Conservation (phyloP, 108 stramenopile genomes). For the Chaetoceros muelleri region DNA sequence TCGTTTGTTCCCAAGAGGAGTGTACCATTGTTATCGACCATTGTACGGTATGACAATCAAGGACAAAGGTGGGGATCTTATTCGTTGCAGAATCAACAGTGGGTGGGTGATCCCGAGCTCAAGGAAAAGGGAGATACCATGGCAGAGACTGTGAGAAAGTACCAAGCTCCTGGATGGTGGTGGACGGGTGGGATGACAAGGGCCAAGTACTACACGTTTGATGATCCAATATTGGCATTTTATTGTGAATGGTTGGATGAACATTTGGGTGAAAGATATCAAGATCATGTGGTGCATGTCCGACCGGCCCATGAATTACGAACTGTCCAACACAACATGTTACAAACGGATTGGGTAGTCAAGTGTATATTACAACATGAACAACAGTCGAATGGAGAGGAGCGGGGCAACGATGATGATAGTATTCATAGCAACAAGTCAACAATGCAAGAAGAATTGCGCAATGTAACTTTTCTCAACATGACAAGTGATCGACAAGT, state of each 20-base stretch:
- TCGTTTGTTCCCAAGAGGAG: constrained; percentile 11
- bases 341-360: no score
- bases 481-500: no score
- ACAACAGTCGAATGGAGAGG: no score
- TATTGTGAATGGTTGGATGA: constrained; percentile 27
- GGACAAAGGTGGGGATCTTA: constrained; percentile 19
- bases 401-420: no score
- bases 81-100: constrained; percentile 14
- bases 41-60: constrained; percentile 19
- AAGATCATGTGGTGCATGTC: constrained; percentile 18
- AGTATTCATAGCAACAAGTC: no score
- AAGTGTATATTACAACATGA: no score
- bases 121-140: neutral
- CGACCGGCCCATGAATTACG: constrained; percentile 5
- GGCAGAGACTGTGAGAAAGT: constrained; percentile 11
- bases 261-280: constrained; percentile 8
- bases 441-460: no score
- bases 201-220: constrained; percentile 18
- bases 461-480: no score
- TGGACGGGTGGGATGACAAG: constrained; percentile 13
- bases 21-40: constrained; percentile 18
- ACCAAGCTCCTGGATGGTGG: constrained; percentile 6
- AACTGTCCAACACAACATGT: no score
- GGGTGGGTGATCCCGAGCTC: constrained; percentile 13
- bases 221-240: constrained; percentile 28